These are phyloP conservation scores for Eimeria praecox DNA, from an alignment of 169 alveolate genomes.

Conservation along the genomic window DNA sequence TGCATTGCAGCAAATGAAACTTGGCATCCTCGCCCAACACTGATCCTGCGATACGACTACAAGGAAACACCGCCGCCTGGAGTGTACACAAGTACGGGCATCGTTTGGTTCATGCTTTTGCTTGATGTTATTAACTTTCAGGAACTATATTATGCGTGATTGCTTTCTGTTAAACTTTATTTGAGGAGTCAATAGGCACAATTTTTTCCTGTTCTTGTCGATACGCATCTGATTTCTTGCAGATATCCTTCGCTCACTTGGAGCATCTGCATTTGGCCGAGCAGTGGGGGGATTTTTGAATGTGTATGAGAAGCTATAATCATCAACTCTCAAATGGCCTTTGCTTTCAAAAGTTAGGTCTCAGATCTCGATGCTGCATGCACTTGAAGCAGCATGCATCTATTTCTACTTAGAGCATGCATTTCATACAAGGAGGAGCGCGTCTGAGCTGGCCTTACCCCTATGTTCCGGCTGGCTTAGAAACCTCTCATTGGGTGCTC, in stretches of 20 bases:
- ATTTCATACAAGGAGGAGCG: background rate
- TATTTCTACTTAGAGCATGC: background rate
- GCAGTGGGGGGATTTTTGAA: conserved; percentile 42
- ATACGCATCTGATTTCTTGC: background rate
- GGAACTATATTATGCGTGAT: background rate
- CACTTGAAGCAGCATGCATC: background rate
- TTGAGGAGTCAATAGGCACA: background rate
- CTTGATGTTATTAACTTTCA: background rate
- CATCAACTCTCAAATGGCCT: background rate
- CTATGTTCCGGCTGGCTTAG: background rate
- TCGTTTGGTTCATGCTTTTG: background rate
- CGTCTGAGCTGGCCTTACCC: background rate
- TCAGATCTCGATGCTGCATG: background rate
- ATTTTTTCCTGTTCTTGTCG: background rate
- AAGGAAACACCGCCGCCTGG: conserved; percentile 82
- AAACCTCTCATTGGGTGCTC: background rate
- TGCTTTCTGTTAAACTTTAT: too few relatives aligned
- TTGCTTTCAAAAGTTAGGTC: background rate
- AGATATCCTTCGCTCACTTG: conserved; percentile 49
- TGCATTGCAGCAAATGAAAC: conserved; percentile 67
- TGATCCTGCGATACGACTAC: conserved; percentile 78
- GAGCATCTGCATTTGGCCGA: conserved; percentile 65
- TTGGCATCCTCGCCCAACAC: conserved; percentile 79
- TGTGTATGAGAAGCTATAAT: conserved; percentile 46
- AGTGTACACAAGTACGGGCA: conserved; percentile 50